phyloP scores from a whole-genome alignment of 306 rosid genomes.

The Prunus kanzakura region DNA sequence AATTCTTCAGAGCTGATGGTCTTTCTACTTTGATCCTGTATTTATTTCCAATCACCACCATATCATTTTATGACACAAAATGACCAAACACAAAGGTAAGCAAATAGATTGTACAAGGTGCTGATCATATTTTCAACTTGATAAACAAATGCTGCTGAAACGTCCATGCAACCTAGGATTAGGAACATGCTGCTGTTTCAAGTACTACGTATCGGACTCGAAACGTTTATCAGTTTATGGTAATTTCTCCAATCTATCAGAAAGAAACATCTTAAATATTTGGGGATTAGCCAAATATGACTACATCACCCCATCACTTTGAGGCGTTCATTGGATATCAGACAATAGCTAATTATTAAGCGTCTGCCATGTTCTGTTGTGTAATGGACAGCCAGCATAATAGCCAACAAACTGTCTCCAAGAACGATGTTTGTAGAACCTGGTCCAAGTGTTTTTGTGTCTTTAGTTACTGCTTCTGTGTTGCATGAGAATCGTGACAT shows the following conservation, averaged over 20 bases:
- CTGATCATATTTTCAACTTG: background rate
- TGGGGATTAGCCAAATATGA: background rate
- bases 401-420: too few relatives aligned
- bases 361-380: background rate
- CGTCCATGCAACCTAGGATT: background rate
- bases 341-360: background rate
- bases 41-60: slow-evolving; percentile 42
- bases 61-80: slow-evolving; percentile 66
- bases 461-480: slow-evolving; percentile 61
- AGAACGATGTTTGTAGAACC: slow-evolving; percentile 52
- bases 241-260: background rate
- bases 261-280: background rate
- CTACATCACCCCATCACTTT: background rate
- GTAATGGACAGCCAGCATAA: too few relatives aligned
- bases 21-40: slow-evolving; percentile 40
- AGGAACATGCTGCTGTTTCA: background rate
- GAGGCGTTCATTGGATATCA: background rate
- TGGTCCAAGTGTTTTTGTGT: slow-evolving; percentile 75
- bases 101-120: background rate
- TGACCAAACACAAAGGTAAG: background rate
- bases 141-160: background rate
- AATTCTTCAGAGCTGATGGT: slow-evolving; percentile 48
- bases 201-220: background rate
- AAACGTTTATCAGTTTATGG: background rate
- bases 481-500: slow-evolving; percentile 55